phyloP scores from a whole-genome alignment of 139 green algal genomes.

The Asterochloris sp. region DNA sequence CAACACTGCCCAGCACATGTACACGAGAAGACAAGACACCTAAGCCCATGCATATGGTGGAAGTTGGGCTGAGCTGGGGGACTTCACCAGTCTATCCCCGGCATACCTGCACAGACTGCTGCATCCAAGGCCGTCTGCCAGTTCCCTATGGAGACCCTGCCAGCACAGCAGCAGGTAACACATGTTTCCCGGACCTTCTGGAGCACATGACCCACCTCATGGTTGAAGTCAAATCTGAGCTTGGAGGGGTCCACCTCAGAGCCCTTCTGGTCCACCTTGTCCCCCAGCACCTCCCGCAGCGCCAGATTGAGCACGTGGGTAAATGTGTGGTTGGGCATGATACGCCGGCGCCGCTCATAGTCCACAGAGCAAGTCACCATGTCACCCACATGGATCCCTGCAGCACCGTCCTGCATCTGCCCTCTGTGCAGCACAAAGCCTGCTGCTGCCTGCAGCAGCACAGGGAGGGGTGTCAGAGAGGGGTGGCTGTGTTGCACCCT shows the following conservation, averaged over 20 bases:
- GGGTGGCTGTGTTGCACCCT: neutral
- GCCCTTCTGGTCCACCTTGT: constrained; percentile 96
- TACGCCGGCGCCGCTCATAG: constrained; percentile 66
- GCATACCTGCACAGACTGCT: no score
- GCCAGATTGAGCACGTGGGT: constrained; percentile 98
- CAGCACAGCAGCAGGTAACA: no score
- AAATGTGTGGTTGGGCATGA: constrained; percentile 97
- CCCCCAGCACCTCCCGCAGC: constrained; percentile 75
- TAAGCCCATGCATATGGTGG: no score
- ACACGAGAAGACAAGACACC: no score
- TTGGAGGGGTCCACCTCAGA: constrained; percentile 89
- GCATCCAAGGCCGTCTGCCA: no score
- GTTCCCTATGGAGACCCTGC: no score
- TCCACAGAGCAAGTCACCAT: constrained; percentile 71
- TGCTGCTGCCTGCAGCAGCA: constrained; percentile 66
- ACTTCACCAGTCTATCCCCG: no score
- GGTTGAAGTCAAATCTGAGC: constrained; percentile 40
- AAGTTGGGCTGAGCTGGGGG: no score
- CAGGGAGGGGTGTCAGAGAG: neutral
- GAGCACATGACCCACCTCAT: no score
- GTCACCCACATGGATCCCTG: constrained; percentile 58
- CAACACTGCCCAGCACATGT: no score
- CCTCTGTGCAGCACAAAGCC: constrained; percentile 95
- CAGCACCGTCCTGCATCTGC: constrained; percentile 6
- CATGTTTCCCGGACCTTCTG: no score